phyloP scores from a whole-genome alignment of 2,329 filamentous ascomycete genomes.

The Arthrinium puccinioides region DNA sequence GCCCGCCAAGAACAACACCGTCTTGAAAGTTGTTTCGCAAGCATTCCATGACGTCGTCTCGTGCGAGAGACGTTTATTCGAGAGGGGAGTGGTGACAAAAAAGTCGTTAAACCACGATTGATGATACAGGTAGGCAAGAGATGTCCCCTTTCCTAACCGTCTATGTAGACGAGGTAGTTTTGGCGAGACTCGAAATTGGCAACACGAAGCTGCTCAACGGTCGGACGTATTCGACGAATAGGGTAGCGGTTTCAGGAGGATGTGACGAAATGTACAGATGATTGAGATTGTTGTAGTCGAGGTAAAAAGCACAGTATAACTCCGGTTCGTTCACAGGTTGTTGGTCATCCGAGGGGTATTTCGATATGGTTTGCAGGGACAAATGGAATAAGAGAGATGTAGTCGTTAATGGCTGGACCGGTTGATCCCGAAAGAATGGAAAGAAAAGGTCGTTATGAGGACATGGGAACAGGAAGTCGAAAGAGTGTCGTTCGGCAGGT shows the following conservation, averaged over 20 bases:
- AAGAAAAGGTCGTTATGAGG: constrained; percentile 32
- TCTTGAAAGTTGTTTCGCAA: constrained; percentile 74
- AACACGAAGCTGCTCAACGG: not conserved
- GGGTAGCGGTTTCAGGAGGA: constrained; percentile 9
- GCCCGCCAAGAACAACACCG: constrained; percentile 77
- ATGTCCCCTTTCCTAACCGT: constrained; percentile 14
- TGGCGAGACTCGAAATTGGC: not conserved
- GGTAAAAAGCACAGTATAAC: constrained; percentile 23
- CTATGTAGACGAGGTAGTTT: constrained; percentile 17
- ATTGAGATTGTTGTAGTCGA: constrained; percentile 13
- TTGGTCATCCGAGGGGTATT: constrained; percentile 38
- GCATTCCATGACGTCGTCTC: constrained; percentile 63
- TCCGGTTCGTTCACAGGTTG: constrained; percentile 35
- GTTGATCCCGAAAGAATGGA: constrained; percentile 23
- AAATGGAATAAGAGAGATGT: constrained; percentile 25
- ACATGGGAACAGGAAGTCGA: constrained; percentile 29
- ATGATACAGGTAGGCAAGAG: constrained; percentile 19
- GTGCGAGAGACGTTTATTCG: constrained; percentile 25
- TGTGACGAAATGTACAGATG: constrained; percentile 22
- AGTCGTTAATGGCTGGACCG: constrained; percentile 23
- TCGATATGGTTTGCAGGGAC: constrained; percentile 23
- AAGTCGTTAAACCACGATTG: constrained; percentile 15
- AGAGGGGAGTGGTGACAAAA: constrained; percentile 17
- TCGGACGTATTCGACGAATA: not conserved
- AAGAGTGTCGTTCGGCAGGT: constrained; percentile 19